phyloP scores from a whole-genome alignment of 108 stramenopile species.

The Skeletonema potamos region DNA sequence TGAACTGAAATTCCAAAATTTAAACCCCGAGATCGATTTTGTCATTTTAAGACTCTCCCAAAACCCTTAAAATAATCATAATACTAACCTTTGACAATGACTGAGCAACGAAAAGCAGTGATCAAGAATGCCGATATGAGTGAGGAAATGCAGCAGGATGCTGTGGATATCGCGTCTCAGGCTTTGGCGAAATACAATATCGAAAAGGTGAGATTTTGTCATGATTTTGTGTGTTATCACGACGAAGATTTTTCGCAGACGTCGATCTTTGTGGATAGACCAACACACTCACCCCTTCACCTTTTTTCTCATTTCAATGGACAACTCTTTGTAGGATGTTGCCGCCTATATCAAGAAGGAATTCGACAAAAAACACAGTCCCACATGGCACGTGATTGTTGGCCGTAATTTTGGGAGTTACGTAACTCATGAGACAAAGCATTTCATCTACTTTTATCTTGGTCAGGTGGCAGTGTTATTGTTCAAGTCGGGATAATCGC shows the following conservation, averaged over 20 bases:
- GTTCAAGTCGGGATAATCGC: conserved; percentile 95
- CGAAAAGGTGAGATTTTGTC: conserved; percentile 86
- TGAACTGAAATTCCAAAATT: not conserved
- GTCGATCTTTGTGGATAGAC: too few relatives aligned
- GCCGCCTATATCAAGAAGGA: conserved; percentile 99
- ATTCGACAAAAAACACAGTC: conserved; percentile 99
- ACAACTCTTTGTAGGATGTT: conserved; percentile 92
- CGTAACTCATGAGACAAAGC: conserved; percentile 98
- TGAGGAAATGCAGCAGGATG: conserved; percentile 99
- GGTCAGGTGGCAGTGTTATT: conserved; percentile 98
- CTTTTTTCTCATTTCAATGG: not conserved
- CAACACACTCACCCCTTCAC: not conserved
- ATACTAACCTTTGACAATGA: conserved; percentile 44
- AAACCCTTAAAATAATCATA: too few relatives aligned
- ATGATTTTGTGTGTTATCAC: not conserved
- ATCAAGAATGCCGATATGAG: conserved; percentile 99
- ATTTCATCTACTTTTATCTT: conserved; percentile 99
- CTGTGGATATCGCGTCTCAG: conserved; percentile 97
- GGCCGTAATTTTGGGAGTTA: conserved; percentile 94
- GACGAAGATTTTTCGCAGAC: too few relatives aligned
- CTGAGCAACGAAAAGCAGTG: conserved; percentile 97
- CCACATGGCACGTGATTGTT: conserved; percentile 96
- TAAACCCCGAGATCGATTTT: not conserved
- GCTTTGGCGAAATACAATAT: conserved; percentile 99
- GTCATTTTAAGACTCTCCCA: not conserved